phyloP scores from a whole-genome alignment of 164 flowering plant species.

The Akebia trifoliata region DNA sequence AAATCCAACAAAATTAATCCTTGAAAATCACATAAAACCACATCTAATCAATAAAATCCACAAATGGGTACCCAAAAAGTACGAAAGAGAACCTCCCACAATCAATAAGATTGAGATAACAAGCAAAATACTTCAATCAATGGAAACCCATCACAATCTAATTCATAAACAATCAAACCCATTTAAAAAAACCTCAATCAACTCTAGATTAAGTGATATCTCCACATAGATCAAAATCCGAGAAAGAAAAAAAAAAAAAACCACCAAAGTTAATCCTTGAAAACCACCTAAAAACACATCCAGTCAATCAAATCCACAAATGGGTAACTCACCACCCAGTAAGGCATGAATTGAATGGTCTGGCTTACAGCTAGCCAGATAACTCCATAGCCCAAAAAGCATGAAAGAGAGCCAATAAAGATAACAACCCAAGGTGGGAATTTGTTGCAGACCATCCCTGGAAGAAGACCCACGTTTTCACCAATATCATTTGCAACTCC shows the following conservation, averaged over 20 bases:
- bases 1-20: too few species aligned
- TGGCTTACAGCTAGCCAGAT: constrained; percentile 63
- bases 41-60: too few species aligned
- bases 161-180: not conserved
- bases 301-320: not conserved
- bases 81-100: too few species aligned
- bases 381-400: constrained; percentile 73
- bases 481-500: constrained; percentile 87
- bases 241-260: not conserved
- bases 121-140: too few species aligned
- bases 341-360: constrained; percentile 52
- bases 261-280: not conserved
- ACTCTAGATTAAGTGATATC: not conserved
- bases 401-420: constrained; percentile 39
- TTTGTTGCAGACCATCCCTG: constrained; percentile 63
- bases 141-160: not conserved
- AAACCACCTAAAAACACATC: not conserved
- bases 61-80: too few species aligned
- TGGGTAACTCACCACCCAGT: constrained; percentile 51
- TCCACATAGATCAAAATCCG: not conserved
- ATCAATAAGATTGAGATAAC: too few species aligned
- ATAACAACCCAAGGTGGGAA: constrained; percentile 75
- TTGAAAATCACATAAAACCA: too few species aligned
- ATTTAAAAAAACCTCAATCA: not conserved
- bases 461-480: constrained; percentile 68